Base-by-base conservation (phyloP, 2,329 filamentous ascomycete species). In the Diaporthe sp. region DNA sequence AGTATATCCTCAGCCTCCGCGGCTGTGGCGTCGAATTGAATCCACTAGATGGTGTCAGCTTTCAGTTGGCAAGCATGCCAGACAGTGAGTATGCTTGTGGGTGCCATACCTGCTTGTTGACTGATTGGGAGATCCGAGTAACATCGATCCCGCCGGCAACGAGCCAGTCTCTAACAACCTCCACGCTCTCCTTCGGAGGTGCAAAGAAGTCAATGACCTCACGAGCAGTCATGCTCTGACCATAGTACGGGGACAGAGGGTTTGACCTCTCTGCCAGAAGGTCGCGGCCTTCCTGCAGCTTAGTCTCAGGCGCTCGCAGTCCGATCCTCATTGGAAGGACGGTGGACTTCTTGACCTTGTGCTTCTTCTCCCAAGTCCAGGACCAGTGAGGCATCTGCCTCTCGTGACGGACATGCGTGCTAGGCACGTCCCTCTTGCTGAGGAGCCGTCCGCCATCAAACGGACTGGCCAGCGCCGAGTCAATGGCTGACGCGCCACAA, bases 1-100 rank as follows among this genome's bases (percentile, higher is more conserved):
- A 87, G 79, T 5, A 87, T 79, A 42, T 81, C 76, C 75, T 87
- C 86, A 2, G 82, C 82, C 68, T 87, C 82, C 7, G 78, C 75
- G 12, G 83, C 82, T 2, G 82, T 80, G 13, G 84, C 83, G 77
- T 87, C 84, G 63, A 87, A 85, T 77, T 86, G 84, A 57, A 87
- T 78, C 86, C 85, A 87, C 80, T 86, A 15, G n/a, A 31, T 4
- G 1, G 5, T 31, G 31, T 58, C 2, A 70, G 65, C 15, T 42
- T n/a, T 4, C 4, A 15, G n/a, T 22, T 47, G 15, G 15, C 34
- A 5, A 31, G 53, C 9, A 60, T n/a, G 10, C 34, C 20, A 25
- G 17, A 67, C n/a, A 9, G 1, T n/a, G 22, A 28, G 22, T 25
- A 25, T n/a, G 6, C 57, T 71, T 60, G 34, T 77, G 61, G 73